These are phyloP conservation scores for Croton setiger DNA, from an alignment of 441 rosid genomes.

Conservation along the genomic window DNA sequence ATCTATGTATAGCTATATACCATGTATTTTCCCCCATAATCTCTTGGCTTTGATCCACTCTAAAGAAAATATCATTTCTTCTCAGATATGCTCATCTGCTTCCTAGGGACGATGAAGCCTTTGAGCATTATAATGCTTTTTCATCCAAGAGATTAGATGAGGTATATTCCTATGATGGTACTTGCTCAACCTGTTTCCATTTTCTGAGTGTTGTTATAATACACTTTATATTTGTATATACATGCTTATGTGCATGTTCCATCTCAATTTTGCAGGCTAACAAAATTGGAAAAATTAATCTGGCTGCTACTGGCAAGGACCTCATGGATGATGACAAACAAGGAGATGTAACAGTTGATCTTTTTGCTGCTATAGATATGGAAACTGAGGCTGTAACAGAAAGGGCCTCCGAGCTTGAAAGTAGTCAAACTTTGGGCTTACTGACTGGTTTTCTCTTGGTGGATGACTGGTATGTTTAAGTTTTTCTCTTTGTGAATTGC, in stretches of 20 bases:
- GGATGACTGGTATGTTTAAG: conserved; percentile 80
- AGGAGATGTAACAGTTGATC: conserved; percentile 94
- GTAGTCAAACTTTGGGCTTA: conserved; percentile 92
- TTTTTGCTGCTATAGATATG: conserved; percentile 89
- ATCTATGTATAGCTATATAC: background rate
- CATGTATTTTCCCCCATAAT: background rate
- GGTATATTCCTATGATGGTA: conserved; percentile 39
- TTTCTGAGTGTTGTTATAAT: background rate
- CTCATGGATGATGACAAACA: conserved; percentile 99
- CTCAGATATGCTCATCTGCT: conserved; percentile 93
- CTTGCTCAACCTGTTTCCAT: conserved; percentile 3
- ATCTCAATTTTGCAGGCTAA: conserved; percentile 62
- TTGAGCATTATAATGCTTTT: conserved; percentile 73
- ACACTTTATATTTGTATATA: background rate
- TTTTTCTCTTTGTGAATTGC: background rate
- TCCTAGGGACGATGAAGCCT: conserved; percentile 88
- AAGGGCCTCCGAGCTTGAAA: conserved; percentile 77
- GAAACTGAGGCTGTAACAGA: conserved; percentile 91
- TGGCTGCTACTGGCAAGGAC: conserved; percentile 99
- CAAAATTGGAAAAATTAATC: conserved; percentile 97
- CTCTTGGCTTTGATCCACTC: background rate
- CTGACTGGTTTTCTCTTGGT: conserved; percentile 93
- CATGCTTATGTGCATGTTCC: background rate
- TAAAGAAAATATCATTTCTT: conserved; percentile 15
- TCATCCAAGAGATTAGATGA: conserved; percentile 87